Evolutionary conservation across 2,329 filamentous ascomycete species (phyloP).

Genomic region (Xylaria multiplex): DNA sequence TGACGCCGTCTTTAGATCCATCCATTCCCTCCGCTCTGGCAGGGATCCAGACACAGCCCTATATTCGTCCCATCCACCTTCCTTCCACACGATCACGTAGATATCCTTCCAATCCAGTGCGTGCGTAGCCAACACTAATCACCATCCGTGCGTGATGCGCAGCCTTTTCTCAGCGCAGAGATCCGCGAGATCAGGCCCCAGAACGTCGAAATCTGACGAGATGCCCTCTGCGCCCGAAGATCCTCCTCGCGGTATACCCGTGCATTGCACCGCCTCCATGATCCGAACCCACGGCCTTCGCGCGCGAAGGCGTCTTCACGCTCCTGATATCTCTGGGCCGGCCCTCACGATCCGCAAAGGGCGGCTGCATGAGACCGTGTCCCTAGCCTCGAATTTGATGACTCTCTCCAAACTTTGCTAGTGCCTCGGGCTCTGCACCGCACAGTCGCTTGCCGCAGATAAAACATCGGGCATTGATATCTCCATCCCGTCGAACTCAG

Average conservation of each 20-base stretch:
- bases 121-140: slow-evolving; percentile 83
- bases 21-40: slow-evolving; percentile 79
- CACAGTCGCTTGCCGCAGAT: slow-evolving; percentile 64
- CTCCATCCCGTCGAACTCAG: slow-evolving; percentile 72
- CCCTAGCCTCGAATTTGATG: slow-evolving; percentile 65
- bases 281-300: slow-evolving; percentile 73
- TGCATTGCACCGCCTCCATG: slow-evolving; percentile 72
- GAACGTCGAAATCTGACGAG: slow-evolving; percentile 57
- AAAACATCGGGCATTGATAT: slow-evolving; percentile 79
- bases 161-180: slow-evolving; percentile 66
- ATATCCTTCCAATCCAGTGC: slow-evolving; percentile 75
- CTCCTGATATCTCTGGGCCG: slow-evolving; percentile 70
- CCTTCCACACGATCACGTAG: slow-evolving; percentile 70
- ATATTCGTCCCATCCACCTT: slow-evolving; percentile 72
- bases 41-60: slow-evolving; percentile 80
- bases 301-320: slow-evolving; percentile 71
- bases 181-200: slow-evolving; percentile 70
- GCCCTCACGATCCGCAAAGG: slow-evolving; percentile 81
- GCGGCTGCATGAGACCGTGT: slow-evolving; percentile 74
- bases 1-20: slow-evolving; percentile 71
- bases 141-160: slow-evolving; percentile 73
- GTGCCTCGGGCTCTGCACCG: slow-evolving; percentile 60
- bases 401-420: slow-evolving; percentile 64
- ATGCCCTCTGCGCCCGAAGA: slow-evolving; percentile 72
- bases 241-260: slow-evolving; percentile 74